Conservation (phyloP, 2,329 filamentous ascomycete species). For the Lachnellula arida region DNA sequence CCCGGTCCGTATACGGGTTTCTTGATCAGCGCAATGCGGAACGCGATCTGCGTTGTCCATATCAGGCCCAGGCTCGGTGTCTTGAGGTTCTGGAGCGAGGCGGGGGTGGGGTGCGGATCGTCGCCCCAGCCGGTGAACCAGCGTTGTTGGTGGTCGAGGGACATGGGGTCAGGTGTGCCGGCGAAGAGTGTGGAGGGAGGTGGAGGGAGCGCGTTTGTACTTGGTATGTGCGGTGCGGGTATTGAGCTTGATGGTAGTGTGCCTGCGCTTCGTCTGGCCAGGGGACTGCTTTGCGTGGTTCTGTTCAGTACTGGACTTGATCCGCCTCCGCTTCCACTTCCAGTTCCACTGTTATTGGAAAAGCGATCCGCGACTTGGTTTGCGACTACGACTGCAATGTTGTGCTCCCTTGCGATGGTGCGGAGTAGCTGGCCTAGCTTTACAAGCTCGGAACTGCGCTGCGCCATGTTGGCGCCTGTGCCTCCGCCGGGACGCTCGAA, state of each 20-base stretch:
- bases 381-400: constrained; percentile 81
- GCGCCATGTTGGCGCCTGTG: constrained; percentile 59
- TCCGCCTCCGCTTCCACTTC: constrained; percentile 4
- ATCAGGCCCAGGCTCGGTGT: constrained; percentile 83
- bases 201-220: constrained; percentile 16
- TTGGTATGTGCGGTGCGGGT: constrained; percentile 14
- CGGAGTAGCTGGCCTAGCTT: constrained; percentile 72
- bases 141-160: constrained; percentile 82
- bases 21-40: constrained; percentile 77
- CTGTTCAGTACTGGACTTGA: constrained; percentile 14
- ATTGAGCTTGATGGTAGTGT: constrained; percentile 25
- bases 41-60: constrained; percentile 85
- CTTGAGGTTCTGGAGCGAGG: constrained; percentile 53
- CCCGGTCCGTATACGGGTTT: constrained; percentile 46
- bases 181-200: constrained; percentile 6
- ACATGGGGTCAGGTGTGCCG: constrained; percentile 51
- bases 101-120: constrained; percentile 38
- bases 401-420: constrained; percentile 66
- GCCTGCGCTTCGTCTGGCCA: constrained; percentile 15
- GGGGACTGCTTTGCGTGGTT: constrained; percentile 24
- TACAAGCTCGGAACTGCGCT: constrained; percentile 70
- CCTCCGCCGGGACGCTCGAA: constrained; percentile 57
- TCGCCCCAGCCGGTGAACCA: constrained; percentile 98
- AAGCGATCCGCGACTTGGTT: constrained; percentile 97
- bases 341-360: constrained; percentile 12